phyloP scores from a whole-genome alignment of 2,329 filamentous ascomycete species.

The Capronia epimyces region DNA sequence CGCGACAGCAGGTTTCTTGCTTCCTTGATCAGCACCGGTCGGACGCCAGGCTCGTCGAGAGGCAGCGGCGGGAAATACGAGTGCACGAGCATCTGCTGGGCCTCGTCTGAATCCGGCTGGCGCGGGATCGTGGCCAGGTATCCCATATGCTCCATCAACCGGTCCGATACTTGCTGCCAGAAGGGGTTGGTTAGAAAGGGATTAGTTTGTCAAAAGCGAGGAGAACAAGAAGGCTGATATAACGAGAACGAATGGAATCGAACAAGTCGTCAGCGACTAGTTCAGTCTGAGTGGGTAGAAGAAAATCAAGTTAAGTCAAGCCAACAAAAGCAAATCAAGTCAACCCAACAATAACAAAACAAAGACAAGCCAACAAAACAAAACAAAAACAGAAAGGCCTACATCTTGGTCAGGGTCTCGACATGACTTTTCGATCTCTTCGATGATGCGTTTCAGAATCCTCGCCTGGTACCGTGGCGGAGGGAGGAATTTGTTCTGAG shows the following conservation, averaged over 20 bases:
- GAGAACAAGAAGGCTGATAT: not conserved
- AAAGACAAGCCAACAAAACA: not conserved
- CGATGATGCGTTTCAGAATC: slow-evolving; percentile 67
- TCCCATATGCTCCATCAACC: slow-evolving; percentile 66
- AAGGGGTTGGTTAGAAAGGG: not conserved
- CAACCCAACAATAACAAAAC: too few species aligned
- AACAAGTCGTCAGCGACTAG: too few species aligned
- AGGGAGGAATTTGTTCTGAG: slow-evolving; percentile 39
- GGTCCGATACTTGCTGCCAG: slow-evolving; percentile 72
- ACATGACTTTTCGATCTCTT: slow-evolving; percentile 66
- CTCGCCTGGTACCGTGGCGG: slow-evolving; percentile 65
- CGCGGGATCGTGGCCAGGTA: slow-evolving; percentile 59
- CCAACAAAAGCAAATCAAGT: too few species aligned
- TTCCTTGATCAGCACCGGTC: slow-evolving; percentile 26
- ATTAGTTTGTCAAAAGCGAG: slow-evolving; percentile 14
- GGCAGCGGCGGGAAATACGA: slow-evolving; percentile 24
- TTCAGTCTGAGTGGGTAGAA: too few species aligned
- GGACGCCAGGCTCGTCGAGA: slow-evolving; percentile 13
- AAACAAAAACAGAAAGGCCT: slow-evolving; percentile 10
- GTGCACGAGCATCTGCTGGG: slow-evolving; percentile 48
- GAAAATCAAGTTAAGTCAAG: not conserved
- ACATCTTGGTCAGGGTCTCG: slow-evolving; percentile 78
- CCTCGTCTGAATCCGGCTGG: slow-evolving; percentile 59
- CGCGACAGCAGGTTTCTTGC: slow-evolving; percentile 25
- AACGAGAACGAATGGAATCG: too few species aligned